Evolutionary conservation across 179 eudicot genomes (phyloP).

Genomic region (Camellia oleifera): DNA sequence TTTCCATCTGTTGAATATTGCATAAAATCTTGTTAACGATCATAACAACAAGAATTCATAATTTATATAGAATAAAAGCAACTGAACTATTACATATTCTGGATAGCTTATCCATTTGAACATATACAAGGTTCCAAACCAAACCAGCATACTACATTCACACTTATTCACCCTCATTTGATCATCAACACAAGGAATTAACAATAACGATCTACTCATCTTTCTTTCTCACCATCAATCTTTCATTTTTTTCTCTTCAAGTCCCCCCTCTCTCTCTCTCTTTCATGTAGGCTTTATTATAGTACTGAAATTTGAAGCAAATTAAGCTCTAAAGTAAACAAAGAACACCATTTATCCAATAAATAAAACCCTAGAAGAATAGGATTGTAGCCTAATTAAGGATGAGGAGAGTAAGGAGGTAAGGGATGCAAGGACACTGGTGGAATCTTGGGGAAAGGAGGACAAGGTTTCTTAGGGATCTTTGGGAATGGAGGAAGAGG

Average conservation of each 20-base stretch:
- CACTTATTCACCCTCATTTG: neutral
- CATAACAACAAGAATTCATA: neutral
- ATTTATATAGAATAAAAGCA: neutral
- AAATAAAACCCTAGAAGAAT: neutral
- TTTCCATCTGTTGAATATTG: too few species aligned
- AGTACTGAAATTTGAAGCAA: neutral
- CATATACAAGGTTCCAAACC: neutral
- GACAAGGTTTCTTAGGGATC: neutral
- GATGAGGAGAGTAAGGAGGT: slow-evolving; percentile 9
- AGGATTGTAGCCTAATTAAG: neutral
- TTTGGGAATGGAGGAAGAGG: slow-evolving; percentile 9
- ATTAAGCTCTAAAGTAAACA: neutral
- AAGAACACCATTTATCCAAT: neutral
- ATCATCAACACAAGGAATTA: neutral
- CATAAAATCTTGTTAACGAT: too few species aligned
- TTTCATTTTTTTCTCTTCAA: neutral
- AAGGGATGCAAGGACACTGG: slow-evolving; percentile 7
- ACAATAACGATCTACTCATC: neutral
- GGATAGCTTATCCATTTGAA: neutral
- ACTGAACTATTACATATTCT: neutral
- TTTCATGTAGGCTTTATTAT: neutral
- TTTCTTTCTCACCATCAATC: neutral
- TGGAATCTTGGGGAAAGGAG: neutral
- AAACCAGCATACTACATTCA: neutral
- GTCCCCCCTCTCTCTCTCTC: neutral